Evolutionary conservation across 331 rosid genomes (phyloP), one percentile per base, ranked within the genome.

Genomic region (Rhamnella rubrinervis): DNA sequence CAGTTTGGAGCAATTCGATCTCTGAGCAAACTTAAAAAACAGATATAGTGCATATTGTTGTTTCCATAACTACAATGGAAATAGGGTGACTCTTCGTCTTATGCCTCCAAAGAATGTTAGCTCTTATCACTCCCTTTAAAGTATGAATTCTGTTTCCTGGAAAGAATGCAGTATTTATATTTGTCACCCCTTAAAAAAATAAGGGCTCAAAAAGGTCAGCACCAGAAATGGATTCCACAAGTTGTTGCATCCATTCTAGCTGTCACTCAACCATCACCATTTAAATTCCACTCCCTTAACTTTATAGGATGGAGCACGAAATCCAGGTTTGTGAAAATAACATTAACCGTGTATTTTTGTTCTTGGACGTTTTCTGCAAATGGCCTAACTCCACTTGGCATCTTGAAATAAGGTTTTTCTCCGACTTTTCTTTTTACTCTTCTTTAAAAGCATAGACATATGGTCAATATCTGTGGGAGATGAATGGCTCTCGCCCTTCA

Each of bases 401-500:
- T 76, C 67, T 10, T 65, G 84, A 35, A 73, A 69, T 19, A 90
- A 78, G 35, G 71, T 58, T 57, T 61, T 35, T 60, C 44, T 84
- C 67, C 21, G 76, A 51, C 65, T 73, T 66, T 70, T 89, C 78
- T 74, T 88, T 74, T 64, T 84, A 73, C 83, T 83, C 79, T 84
- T 91, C 71, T 83, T 89, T 61, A 87, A 75, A 60, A 92, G 90
- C 75, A 86, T 62, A 12, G 96, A 85, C 64, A 82, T 77, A 65
- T 86, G 86, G 55, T 87, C 85, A 35, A 83, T 41, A 67, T 77
- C 82, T 20, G 73, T 80, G 44, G 79, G 39, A 53, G 87, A 71
- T 11, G 93, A 77, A 72, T 57, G 88, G 12, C 69, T 73, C 63
- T 85, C 96, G 37, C 99, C 99, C 67, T 82, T 80, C 66, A 95